Percentiles rank a stretch among this genome's conserved stretches.
Evolutionary conservation across 2,329 filamentous ascomycete species (phyloP).

Genomic region (Microsporum canis): DNA sequence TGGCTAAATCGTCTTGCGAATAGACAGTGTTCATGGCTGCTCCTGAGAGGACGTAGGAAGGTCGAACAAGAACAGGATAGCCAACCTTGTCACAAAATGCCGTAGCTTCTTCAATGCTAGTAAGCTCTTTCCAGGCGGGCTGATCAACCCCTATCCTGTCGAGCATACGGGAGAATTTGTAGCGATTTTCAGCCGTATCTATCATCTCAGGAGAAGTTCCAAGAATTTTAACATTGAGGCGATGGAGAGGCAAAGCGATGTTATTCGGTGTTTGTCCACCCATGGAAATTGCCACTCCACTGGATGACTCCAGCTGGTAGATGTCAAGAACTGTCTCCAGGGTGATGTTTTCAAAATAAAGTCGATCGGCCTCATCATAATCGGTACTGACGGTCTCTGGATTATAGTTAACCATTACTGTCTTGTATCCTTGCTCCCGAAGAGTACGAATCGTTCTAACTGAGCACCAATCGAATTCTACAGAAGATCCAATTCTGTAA

Average conservation of each 20-base stretch:
- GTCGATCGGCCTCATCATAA: conserved; percentile 83
- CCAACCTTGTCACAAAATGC: conserved; percentile 77
- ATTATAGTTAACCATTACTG: conserved; percentile 92
- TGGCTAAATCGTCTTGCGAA: conserved; percentile 81
- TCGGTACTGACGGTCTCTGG: conserved; percentile 84
- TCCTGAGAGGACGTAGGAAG: conserved; percentile 92
- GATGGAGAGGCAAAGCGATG: conserved; percentile 79
- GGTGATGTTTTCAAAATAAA: conserved; percentile 95
- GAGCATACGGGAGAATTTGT: conserved; percentile 97
- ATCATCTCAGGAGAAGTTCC: conserved; percentile 99
- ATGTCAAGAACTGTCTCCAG: conserved; percentile 86
- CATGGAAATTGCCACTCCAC: conserved; percentile 86
- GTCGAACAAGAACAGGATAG: conserved; percentile 89
- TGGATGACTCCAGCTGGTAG: conserved; percentile 73
- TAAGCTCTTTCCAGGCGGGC: conserved; percentile 95
- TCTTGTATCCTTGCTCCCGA: conserved; percentile 74
- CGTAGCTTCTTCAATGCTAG: conserved; percentile 81
- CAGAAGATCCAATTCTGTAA: conserved; percentile 92
- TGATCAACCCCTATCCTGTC: conserved; percentile 92
- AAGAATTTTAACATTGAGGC: conserved; percentile 80
- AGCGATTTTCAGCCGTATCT: conserved; percentile 90
- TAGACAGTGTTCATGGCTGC: conserved; percentile 99
- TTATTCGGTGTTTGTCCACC: conserved; percentile 97
- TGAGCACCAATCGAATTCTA: conserved; percentile 99
- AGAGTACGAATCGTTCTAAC: conserved; percentile 88